Evolutionary conservation across 495 filamentous ascomycete genomes (phyloP), one percentile per base, ranked within the genome.

Genomic region (Hapsidospora chrysogenum): DNA sequence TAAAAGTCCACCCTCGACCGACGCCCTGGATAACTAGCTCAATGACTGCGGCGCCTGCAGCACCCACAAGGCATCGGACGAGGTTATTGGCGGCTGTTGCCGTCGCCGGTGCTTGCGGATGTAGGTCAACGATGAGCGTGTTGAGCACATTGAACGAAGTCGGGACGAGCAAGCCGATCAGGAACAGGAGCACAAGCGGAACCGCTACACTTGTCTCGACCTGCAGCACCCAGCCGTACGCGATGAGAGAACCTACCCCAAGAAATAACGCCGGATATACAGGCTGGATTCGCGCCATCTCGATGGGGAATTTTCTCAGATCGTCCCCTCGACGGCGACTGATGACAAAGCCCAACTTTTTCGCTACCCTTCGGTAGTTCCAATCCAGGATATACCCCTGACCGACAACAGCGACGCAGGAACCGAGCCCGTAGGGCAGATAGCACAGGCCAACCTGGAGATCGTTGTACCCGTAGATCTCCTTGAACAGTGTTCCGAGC

Each of bases 391-490:
- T 43, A 43, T 61, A 60, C 28, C 80, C 80, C 35, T 76, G 69
- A 29, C 70, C 48, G n/a, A 80, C 60, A 19, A 73, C 74, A 5
- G 78, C 70, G 17, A 81, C 56, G 20, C 68, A 72, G 32, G 76
- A 78, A 20, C 78, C 78, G 27, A 74, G 57, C 9, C 78, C 77
- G 36, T 75, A 66, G 0, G 72, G 71, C 1, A 76, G 42, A 34
- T 63, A 74, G 38, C 65, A 74, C 2, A 81, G 57, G 0, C 76
- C 77, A 21, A 79, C 66, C 43, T 78, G 61, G 5, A 84, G 62
- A n/a, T 78, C 63, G 42, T 71, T 71, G 42, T 74, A 73, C 15
- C 60, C 49, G 47, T 84, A 85, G 2, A 76, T 70, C 4, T 66
- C 52, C 1, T 58, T 49, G 39, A 81, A 76, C n/a, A 72, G 57